Evolutionary conservation across 768 basidiomycete species (phyloP), one percentile per base, ranked within the genome.

Genomic region (Amanita thiersii): DNA sequence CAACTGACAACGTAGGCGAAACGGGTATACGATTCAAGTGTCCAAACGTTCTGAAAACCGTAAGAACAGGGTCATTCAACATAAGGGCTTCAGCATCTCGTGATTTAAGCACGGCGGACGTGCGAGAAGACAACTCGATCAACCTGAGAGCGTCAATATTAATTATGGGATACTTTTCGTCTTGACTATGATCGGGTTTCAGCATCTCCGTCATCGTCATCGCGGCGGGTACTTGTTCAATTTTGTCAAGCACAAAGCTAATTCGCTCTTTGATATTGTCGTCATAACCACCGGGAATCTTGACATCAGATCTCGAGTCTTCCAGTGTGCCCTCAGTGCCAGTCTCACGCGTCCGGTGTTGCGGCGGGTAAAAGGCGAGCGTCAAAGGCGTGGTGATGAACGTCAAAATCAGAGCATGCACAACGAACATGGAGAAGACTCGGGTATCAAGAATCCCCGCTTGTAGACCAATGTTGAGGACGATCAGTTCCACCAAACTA

Each of bases 361-460:
- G 68, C 1, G 68, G 54, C 2, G 91, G 90, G 58, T 93, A 93
- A 60, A 89, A 78, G 23, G 72, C 52, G 18, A 89, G 62, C 1
- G 84, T 84, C 43, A 90, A 71, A 1, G 91, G 91, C 0, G 90
- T 92, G 3, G 88, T 89, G 44, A 87, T 73, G 64, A 86, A 80
- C 0, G 89, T 90, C 33, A 90, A 65, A 37, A 89, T 62, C 30
- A 89, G 62, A 3, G 84, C 80, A 35, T 80, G 77, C 36, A 92
- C 64, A 46, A 93, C 89, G 48, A 93, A 89, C 86, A 92, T 91
- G 0, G 87, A 86, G 66, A 93, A 90, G 8, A 83, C 74, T 18
- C 76, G 72, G 0, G 67, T 60, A 52, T 77, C 68, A 34, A 85
- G 67, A 42, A 86, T 79, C 9, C 62, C 61, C 2, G 86, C 86